Percentiles rank a stretch among this genome's conserved stretches.
phyloP scores from a whole-genome alignment of 768 basidiomycete genomes.

The Psilocybe sp. region DNA sequence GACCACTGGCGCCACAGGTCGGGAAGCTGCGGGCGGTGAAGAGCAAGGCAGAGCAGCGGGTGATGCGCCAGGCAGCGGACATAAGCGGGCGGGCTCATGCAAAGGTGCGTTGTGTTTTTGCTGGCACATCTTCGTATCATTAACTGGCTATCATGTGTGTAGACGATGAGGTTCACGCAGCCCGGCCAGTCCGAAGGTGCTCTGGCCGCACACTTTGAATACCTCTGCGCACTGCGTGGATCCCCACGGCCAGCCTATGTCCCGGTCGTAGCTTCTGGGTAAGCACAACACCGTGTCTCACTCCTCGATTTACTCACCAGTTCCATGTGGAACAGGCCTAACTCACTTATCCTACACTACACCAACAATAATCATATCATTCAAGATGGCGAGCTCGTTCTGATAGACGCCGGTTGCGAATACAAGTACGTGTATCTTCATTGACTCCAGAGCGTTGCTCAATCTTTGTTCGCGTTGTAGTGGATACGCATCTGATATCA shows the following conservation, averaged over 20 bases:
- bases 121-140: not conserved
- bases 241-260: slow-evolving; percentile 93
- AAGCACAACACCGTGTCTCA: slow-evolving; percentile 16
- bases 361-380: slow-evolving; percentile 85
- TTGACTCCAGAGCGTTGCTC: slow-evolving; percentile 1
- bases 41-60: slow-evolving; percentile 66
- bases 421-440: slow-evolving; percentile 53
- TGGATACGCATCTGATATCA: slow-evolving; percentile 94
- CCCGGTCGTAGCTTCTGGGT: slow-evolving; percentile 96
- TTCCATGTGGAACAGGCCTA: slow-evolving; percentile 48
- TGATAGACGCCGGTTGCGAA: slow-evolving; percentile 93
- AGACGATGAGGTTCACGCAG: slow-evolving; percentile 83
- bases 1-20: slow-evolving; percentile 63
- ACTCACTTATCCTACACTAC: slow-evolving; percentile 92
- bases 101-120: slow-evolving; percentile 47
- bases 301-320: not conserved
- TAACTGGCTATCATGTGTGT: not conserved
- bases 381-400: slow-evolving; percentile 66
- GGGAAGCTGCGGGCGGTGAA: slow-evolving; percentile 76
- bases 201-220: slow-evolving; percentile 82
- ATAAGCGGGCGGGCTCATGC: slow-evolving; percentile 86
- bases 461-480: slow-evolving; percentile 30
- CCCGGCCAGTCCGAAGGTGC: slow-evolving; percentile 40
- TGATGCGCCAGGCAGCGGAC: slow-evolving; percentile 85
- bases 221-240: slow-evolving; percentile 75